These are phyloP conservation scores for Coniferiporia weirii DNA, from an alignment of 1,284 basidiomycete genomes.

Conservation along the genomic window DNA sequence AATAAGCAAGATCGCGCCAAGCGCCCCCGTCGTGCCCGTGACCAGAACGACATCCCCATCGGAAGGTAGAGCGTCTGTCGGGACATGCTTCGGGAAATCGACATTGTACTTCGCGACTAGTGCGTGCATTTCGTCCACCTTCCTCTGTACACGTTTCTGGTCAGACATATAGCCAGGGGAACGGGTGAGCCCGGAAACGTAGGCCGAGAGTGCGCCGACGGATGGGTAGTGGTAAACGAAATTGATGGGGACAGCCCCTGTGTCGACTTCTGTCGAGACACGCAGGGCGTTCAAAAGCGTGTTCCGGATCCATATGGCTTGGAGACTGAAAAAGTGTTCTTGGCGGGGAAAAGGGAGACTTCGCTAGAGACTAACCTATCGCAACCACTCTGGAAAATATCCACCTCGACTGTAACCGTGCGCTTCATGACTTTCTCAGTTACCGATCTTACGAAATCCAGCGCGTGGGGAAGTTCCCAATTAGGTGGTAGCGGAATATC, in stretches of 20 bases:
- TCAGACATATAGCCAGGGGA: neutral
- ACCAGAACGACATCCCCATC: slow-evolving; percentile 28
- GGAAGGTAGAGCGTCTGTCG: neutral
- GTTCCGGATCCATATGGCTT: slow-evolving; percentile 39
- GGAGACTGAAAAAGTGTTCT: slow-evolving; percentile 27
- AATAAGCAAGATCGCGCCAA: slow-evolving; percentile 30
- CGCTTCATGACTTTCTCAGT: slow-evolving; percentile 12
- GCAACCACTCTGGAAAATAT: slow-evolving; percentile 20
- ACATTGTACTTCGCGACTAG: slow-evolving; percentile 31
- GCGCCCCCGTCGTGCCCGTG: slow-evolving; percentile 33
- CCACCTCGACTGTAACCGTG: slow-evolving; percentile 16
- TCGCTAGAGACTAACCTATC: slow-evolving; percentile 17
- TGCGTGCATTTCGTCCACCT: slow-evolving; percentile 22
- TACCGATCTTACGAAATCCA: slow-evolving; percentile 13
- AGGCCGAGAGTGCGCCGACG: slow-evolving; percentile 26
- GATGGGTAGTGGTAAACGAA: slow-evolving; percentile 35
- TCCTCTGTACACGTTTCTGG: slow-evolving; percentile 12
- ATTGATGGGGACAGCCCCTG: slow-evolving; percentile 24
- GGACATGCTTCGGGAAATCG: slow-evolving; percentile 25
- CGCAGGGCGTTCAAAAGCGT: slow-evolving; percentile 31
- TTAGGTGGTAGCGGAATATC: slow-evolving; percentile 12
- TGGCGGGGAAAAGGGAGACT: neutral
- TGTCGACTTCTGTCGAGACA: slow-evolving; percentile 22
- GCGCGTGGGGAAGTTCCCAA: slow-evolving; percentile 5
- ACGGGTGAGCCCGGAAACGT: slow-evolving; percentile 19